Base-by-base conservation (phyloP, 768 basidiomycete species). In the Rhodotorula diobovata region DNA sequence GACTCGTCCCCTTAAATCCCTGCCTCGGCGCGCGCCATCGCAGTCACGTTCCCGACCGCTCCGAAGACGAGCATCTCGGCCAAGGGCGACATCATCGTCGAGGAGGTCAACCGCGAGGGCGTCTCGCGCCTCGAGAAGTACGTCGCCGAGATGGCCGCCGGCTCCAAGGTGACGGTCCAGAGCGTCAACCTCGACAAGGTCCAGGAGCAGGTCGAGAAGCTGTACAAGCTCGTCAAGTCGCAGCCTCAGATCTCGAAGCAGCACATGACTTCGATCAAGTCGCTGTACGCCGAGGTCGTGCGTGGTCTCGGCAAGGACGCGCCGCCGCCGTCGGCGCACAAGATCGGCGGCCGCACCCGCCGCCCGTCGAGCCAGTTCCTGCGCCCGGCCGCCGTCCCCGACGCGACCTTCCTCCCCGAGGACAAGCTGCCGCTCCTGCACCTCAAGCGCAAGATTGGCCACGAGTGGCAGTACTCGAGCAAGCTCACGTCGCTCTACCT, bases 41-140 rank as follows among this genome's bases (percentile, higher is more conserved):
- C 30, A 59, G 91, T 99, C 37, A 98, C 95, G 30, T 96, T 99
- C 87, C 96, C 96, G 5, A 98, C 95, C 48, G 96, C 95, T 16
- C 96, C 96, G 48, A 87, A 88, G 78, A 98, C 95, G 14, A 91
- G 94, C 79, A 90, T 99, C 76, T 92, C 88, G 18, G 87, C 86
- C 59, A 92, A 91, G 82, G 96, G 96, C 34, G 94, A 98, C 66
- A 93, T 99, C 74, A 84, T 96, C 66, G 93, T 94, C 82, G 86
- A 89, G 10, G 96, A 99, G 81, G 90, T 97, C 68, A 91, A 92
- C 70, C 91, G 96, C 60, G 90, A 95, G 79, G 91, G 91, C 68
- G 95, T 98, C 56, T 89, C 96, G 77, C 97, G 98, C 82, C 85
- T 99, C 55, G 96, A 99, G 81, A 91, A 93, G 3, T 99, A 99